Conservation (phyloP, 257 asterid species). For the Petunia axillaris region DNA sequence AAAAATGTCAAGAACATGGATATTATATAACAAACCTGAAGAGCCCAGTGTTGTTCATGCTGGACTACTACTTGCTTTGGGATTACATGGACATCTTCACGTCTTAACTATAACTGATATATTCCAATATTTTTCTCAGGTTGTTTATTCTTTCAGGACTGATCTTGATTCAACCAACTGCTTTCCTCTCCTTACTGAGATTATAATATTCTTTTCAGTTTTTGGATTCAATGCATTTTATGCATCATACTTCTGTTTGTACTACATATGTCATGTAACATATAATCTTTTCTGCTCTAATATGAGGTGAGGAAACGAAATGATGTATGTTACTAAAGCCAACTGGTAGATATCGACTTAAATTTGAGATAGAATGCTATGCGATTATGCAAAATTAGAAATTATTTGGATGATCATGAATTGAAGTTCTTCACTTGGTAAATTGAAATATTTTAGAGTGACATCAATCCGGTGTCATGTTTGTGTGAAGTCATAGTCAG, state of each 20-base stretch:
- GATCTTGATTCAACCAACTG: background rate
- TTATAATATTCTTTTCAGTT: background rate
- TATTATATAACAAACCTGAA: constrained; percentile 90
- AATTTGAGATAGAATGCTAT: background rate
- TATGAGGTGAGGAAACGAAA: background rate
- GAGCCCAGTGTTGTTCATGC: constrained; percentile 96
- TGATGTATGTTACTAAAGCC: background rate
- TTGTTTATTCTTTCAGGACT: constrained; percentile 30
- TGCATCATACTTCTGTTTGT: background rate
- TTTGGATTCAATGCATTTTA: background rate
- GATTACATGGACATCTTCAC: constrained; percentile 93
- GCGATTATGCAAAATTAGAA: constrained; percentile 6
- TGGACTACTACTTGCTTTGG: constrained; percentile 96
- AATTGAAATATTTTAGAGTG: background rate
- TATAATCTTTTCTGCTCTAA: background rate
- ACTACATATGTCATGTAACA: constrained; percentile 10
- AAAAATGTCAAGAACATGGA: constrained; percentile 96
- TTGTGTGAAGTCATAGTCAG: background rate
- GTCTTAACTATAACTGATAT: constrained; percentile 79
- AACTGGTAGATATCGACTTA: background rate
- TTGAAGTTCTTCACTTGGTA: constrained; percentile 4
- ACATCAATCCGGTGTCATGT: constrained; percentile 13
- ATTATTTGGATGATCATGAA: constrained; percentile 1
- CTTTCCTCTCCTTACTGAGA: constrained; percentile 1
- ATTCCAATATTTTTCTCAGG: constrained; percentile 87